Evolutionary conservation across 2,329 filamentous ascomycete genomes (phyloP), one percentile per base, ranked within the genome.

Genomic region (Colletotrichum tanaceti): DNA sequence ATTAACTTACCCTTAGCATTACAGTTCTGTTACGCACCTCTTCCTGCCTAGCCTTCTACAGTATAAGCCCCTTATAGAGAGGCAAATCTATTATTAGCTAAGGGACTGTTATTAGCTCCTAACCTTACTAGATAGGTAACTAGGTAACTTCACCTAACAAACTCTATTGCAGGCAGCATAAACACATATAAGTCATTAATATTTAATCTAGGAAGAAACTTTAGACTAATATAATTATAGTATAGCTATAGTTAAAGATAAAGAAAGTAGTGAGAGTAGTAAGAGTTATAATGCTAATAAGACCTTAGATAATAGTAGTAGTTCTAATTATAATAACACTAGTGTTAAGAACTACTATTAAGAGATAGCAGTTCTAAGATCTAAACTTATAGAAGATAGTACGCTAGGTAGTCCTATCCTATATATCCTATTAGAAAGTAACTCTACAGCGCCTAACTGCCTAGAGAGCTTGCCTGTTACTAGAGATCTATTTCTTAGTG

Each of bases 221-320:
- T 32, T 2, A 13, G 35, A 52, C 35, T 61, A 5, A 61, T 4
- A 47, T 5, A 44, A n/a, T 20, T 5, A 18, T 32, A 20, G 14
- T 4, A 61, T 5, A 61, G 46, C 46, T 44, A 3, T 9, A 50
- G 14, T 41, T 52, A 2, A 52, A 4, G 16, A 13, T 43, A 13
- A 44, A 52, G 46, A 32, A 38, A 32, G 38, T 9, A 61, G 47
- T 14, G 16, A 32, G 58, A 61, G 58, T 13, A 50, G 58, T 4
- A 7, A 22, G 38, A 44, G 9, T 41, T 28, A 10, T 4, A 10
- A 61, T 41, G 28, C 38, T 61, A 6, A 43, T 61, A 5, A 44
- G 1, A 35, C n/a, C n/a, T 32, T 14, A n/a, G n/a, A 61, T 20
- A 6, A 52, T 20, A 3, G 10, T 3, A 61, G 35, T 22, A 28